Evolutionary conservation across 2,329 filamentous ascomycete genomes (phyloP).

Genomic region (Epichloe gansuensis): DNA sequence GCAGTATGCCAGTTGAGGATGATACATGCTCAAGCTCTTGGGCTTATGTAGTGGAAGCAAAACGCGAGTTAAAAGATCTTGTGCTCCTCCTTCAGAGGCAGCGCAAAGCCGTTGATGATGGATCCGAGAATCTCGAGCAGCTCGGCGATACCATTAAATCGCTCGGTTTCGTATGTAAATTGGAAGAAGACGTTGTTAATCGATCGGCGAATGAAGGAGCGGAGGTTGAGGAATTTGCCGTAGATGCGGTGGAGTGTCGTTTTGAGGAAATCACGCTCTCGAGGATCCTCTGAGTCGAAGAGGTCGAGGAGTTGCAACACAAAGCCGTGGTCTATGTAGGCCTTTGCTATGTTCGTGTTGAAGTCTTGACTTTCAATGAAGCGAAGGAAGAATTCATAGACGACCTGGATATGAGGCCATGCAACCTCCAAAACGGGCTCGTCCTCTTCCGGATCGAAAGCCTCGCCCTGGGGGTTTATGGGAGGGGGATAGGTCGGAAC

Average conservation of each 20-base stretch:
- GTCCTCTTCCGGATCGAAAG: slow-evolving; percentile 96
- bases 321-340: slow-evolving; percentile 96
- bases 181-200: slow-evolving; percentile 99
- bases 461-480: slow-evolving; percentile 94
- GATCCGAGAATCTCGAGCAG: slow-evolving; percentile 92
- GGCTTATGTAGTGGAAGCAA: slow-evolving; percentile 93
- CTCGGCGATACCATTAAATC: slow-evolving; percentile 97
- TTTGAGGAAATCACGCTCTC: slow-evolving; percentile 95
- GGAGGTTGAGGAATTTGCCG: slow-evolving; percentile 94
- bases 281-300: slow-evolving; percentile 94
- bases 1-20: slow-evolving; percentile 94
- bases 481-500: slow-evolving; percentile 95
- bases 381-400: slow-evolving; percentile 97
- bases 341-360: slow-evolving; percentile 98
- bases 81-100: slow-evolving; percentile 96
- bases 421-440: slow-evolving; percentile 96
- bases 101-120: slow-evolving; percentile 96
- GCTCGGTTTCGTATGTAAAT: slow-evolving; percentile 96
- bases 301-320: slow-evolving; percentile 93
- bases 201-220: slow-evolving; percentile 92
- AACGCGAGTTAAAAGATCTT: slow-evolving; percentile 94
- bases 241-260: slow-evolving; percentile 97
- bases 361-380: slow-evolving; percentile 99
- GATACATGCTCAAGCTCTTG: slow-evolving; percentile 99
- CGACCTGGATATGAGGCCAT: slow-evolving; percentile 98